Conservation (phyloP, 192 early-diverging fungal genomes). For the Gonapodya sp. region DNA sequence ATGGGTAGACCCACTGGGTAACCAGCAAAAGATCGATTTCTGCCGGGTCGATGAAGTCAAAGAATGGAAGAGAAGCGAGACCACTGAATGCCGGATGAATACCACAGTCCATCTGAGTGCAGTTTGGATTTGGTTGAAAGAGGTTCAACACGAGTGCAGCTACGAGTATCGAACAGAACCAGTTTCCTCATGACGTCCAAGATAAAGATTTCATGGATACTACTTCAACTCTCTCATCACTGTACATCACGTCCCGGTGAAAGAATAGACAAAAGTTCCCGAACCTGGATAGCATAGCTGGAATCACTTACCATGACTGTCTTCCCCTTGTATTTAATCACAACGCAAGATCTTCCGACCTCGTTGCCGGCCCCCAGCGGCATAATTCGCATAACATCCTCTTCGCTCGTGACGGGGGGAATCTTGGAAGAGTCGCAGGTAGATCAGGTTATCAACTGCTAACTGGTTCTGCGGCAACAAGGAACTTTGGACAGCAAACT, state of each 20-base stretch:
- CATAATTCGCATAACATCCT: constrained; percentile 79
- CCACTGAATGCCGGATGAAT: constrained; percentile 89
- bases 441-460: not conserved
- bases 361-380: constrained; percentile 96
- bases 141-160: not conserved
- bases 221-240: too few relatives aligned
- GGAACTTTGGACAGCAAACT: not conserved
- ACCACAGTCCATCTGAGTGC: constrained; percentile 79
- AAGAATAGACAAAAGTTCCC: too few relatives aligned
- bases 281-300: too few relatives aligned
- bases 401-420: constrained; percentile 23
- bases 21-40: constrained; percentile 82
- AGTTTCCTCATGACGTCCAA: too few relatives aligned
- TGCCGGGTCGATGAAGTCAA: constrained; percentile 86
- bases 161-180: not conserved
- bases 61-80: constrained; percentile 84
- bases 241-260: too few relatives aligned
- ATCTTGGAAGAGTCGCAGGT: not conserved
- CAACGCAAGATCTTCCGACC: constrained; percentile 86
- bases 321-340: constrained; percentile 93
- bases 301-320: constrained; percentile 65
- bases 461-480: not conserved
- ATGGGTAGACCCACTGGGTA: constrained; percentile 60
- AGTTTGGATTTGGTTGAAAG: constrained; percentile 13
- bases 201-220: too few relatives aligned